A percentile compares a stretch with the other conserved stretches of the same genome.
phyloP scores from a whole-genome alignment of 306 rosid genomes.

The Cucurbita moschata region DNA sequence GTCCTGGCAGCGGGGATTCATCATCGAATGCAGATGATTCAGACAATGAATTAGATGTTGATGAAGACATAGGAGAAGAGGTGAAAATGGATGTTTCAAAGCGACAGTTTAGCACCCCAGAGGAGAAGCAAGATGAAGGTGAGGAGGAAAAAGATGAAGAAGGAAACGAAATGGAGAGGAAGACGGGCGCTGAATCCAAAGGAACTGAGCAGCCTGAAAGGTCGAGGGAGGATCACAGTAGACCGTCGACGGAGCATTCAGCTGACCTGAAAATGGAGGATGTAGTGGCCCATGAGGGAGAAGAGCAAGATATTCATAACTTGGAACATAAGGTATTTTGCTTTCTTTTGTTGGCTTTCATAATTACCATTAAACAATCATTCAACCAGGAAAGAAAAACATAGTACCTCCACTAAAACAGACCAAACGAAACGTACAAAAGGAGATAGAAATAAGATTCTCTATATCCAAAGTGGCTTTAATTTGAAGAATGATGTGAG shows the following conservation, averaged over 20 bases:
- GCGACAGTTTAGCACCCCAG: conserved; percentile 32
- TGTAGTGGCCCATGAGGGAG: not conserved
- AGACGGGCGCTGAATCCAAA: conserved; percentile 26
- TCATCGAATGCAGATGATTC: conserved; percentile 61
- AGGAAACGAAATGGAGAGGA: conserved; percentile 34
- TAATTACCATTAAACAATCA: not conserved
- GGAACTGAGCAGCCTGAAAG: conserved; percentile 29
- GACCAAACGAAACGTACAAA: not conserved
- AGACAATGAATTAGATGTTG: conserved; percentile 35
- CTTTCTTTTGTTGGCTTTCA: not conserved
- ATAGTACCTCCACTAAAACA: not conserved
- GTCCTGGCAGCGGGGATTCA: conserved; percentile 61
- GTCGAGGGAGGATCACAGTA: conserved; percentile 12
- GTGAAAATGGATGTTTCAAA: conserved; percentile 31
- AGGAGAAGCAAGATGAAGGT: conserved; percentile 28
- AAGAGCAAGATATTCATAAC: conserved; percentile 5
- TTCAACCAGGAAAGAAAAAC: not conserved
- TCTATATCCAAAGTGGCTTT: not conserved
- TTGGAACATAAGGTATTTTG: conserved; percentile 38
- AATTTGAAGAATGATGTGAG: not conserved
- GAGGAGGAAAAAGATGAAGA: conserved; percentile 28
- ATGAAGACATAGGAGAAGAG: conserved; percentile 37
- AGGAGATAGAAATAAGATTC: not conserved
- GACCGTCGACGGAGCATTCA: conserved; percentile 18
- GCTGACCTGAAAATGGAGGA: conserved; percentile 22